These are phyloP conservation scores for Trichoderma semiorbis DNA, from an alignment of 2,329 filamentous ascomycete genomes.

Conservation along the genomic window DNA sequence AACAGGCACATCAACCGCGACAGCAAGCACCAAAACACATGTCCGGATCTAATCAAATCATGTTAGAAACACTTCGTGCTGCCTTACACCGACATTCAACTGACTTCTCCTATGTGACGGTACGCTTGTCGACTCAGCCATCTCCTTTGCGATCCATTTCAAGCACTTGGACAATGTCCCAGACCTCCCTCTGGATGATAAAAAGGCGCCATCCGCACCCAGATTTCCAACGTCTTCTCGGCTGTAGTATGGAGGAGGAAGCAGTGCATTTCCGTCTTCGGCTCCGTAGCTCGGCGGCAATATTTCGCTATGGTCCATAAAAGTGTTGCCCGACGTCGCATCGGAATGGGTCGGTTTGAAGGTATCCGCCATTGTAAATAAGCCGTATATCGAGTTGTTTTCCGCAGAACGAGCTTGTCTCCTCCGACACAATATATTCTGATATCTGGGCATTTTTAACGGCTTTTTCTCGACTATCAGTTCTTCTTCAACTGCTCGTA, in stretches of 20 bases:
- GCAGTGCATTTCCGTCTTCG: background rate
- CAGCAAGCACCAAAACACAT: conserved; percentile 10
- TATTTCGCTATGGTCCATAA: background rate
- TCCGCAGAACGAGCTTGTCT: background rate
- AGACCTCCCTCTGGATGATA: background rate
- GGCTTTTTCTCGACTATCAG: background rate
- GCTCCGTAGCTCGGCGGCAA: background rate
- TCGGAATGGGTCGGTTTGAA: background rate
- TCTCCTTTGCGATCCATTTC: conserved; percentile 7
- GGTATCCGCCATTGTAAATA: background rate
- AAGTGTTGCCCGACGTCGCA: background rate
- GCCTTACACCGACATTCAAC: background rate
- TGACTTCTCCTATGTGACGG: background rate
- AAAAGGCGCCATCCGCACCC: background rate
- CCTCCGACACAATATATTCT: background rate
- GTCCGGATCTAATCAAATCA: background rate
- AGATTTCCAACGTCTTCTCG: background rate
- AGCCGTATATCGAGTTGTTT: background rate
- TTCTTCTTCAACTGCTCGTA: background rate
- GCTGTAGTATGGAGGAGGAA: background rate
- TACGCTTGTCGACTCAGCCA: background rate
- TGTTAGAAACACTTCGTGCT: background rate
- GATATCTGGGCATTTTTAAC: background rate
- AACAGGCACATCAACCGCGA: background rate
- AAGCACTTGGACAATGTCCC: background rate